phyloP scores from a whole-genome alignment of 2,329 filamentous ascomycete species.

The Phyllosticta citriasiana region DNA sequence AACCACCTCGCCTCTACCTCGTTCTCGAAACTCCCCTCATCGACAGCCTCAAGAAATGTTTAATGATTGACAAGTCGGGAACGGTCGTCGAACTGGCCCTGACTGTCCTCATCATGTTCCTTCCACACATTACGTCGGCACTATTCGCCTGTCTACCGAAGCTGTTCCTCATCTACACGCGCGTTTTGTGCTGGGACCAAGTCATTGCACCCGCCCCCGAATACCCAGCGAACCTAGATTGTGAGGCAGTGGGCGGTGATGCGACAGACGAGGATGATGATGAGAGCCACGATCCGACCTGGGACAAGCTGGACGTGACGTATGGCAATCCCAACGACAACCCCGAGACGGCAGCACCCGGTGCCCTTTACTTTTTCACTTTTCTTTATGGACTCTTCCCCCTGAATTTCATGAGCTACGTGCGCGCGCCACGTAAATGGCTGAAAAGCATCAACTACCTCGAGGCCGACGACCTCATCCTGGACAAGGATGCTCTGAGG shows the following conservation, averaged over 20 bases:
- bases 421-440: slow-evolving; percentile 71
- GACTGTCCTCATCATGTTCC: slow-evolving; percentile 67
- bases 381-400: slow-evolving; percentile 76
- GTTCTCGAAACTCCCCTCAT: slow-evolving; percentile 65
- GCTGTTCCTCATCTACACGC: slow-evolving; percentile 72
- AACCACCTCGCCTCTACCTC: slow-evolving; percentile 69
- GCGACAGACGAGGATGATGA: slow-evolving; percentile 30
- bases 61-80: slow-evolving; percentile 69
- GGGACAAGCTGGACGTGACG: slow-evolving; percentile 56
- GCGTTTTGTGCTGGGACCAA: slow-evolving; percentile 69
- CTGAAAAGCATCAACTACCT: slow-evolving; percentile 62
- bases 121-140: slow-evolving; percentile 70
- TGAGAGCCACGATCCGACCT: slow-evolving; percentile 30
- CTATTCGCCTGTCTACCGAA: slow-evolving; percentile 56
- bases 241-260: slow-evolving; percentile 14
- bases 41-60: slow-evolving; percentile 58
- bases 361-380: slow-evolving; percentile 67
- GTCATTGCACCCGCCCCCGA: slow-evolving; percentile 15
- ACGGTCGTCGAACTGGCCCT: slow-evolving; percentile 66
- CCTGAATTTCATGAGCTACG: slow-evolving; percentile 78
- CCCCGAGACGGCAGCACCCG: slow-evolving; percentile 49
- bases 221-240: slow-evolving; percentile 17
- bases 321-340: slow-evolving; percentile 54
- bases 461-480: slow-evolving; percentile 62
- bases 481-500: slow-evolving; percentile 68